These are phyloP conservation scores for Camellia granthamiana DNA, from an alignment of 148 eudicot genomes.

Conservation along the genomic window DNA sequence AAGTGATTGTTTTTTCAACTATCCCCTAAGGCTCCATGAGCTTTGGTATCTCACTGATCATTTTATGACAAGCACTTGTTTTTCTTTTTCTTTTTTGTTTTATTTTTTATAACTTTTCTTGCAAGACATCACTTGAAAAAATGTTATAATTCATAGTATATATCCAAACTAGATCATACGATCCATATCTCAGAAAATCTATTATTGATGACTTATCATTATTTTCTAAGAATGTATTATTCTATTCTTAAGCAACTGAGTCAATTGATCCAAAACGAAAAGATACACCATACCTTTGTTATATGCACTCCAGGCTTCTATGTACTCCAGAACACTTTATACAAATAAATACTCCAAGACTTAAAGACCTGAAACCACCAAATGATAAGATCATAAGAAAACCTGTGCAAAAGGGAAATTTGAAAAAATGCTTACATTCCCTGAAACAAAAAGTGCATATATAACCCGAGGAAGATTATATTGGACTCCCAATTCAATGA, in stretches of 20 bases:
- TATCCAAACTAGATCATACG: not conserved
- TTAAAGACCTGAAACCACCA: conserved; percentile 58
- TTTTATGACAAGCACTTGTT: not conserved
- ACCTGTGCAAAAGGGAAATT: not conserved
- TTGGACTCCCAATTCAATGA: not conserved
- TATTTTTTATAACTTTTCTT: not conserved
- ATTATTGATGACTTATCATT: not conserved
- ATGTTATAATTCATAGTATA: not conserved
- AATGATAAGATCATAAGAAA: conserved; percentile 4
- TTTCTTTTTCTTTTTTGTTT: too few species aligned
- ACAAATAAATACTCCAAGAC: conserved; percentile 82
- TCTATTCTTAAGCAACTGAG: not conserved
- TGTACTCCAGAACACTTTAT: conserved; percentile 98
- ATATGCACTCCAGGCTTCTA: conserved; percentile 95
- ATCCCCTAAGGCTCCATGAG: not conserved
- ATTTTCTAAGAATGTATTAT: not conserved
- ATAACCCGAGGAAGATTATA: not conserved
- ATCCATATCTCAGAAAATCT: conserved; percentile 1
- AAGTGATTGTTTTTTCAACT: not conserved
- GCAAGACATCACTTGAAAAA: not conserved
- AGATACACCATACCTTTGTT: conserved; percentile 57
- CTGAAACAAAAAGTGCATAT: not conserved
- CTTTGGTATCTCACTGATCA: not conserved
- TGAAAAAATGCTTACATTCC: not conserved
- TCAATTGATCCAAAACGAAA: not conserved